Base-by-base conservation (phyloP, 805 yeast species). In the Saccharomycopsis selenospora region DNA sequence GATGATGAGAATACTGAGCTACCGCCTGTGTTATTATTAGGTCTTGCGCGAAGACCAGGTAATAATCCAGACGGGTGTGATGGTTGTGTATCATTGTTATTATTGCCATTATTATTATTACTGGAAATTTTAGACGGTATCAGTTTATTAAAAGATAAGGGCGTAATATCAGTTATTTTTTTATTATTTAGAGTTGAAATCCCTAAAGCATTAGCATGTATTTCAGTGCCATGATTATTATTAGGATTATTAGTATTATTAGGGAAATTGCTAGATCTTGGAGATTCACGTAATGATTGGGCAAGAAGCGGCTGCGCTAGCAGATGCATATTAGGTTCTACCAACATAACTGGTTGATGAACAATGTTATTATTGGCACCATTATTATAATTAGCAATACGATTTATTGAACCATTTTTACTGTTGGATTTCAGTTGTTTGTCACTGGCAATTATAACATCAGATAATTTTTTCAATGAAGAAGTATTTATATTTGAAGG, bases 41-140 rank as follows among this genome's bases (percentile, higher is more conserved):
- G 38, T 33, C 38, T 33, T 14, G 38, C 17, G 38, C 38, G 38
- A 14, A 33, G 38, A 33, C 38, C 17, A 33, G 38, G 38, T 20
- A 33, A 33, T 14, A 33, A 10, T 14, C 38, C 38, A 6, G 38
- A 14, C 6, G 8, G 7, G 38, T 33, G 38, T 14, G 10, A 14
- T 14, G 38, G 38, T 20, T 33, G 38, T 20, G 38, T 20, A 20
- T 20, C 17, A 20, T 20, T 14, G 18, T 33, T 33, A 10, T 7
- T 20, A 17, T 6, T 20, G 18, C 38, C 38, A 6, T 17, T 5
- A 4, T 20, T 20, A 7, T 10, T 17, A 20, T 7, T 10, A 17
- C 38, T 20, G 7, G 38, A 33, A 20, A 33, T 33, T 10, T 17
- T 10, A 6, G 38, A 14, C n/a, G n/a, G n/a, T n/a, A n/a, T n/a